Evolutionary conservation across 2,329 filamentous ascomycete genomes (phyloP).

Genomic region (Arthrobotrys megalospora): DNA sequence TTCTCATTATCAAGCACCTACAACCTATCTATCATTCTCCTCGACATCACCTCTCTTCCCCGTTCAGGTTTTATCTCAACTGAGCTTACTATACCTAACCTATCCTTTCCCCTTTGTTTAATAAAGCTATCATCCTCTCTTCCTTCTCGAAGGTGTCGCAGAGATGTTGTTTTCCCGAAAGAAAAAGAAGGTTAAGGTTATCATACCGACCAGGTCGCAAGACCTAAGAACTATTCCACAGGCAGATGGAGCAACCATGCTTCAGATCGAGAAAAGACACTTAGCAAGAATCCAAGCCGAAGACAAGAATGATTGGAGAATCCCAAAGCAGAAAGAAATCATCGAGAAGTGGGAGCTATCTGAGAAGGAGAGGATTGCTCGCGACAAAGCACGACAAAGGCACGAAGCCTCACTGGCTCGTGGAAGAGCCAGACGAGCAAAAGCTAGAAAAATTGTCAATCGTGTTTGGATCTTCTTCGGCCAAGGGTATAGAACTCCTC

Average conservation of each 20-base stretch:
- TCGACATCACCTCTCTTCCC: no score
- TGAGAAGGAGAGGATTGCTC: neutral
- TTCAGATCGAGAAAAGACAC: constrained; percentile 7
- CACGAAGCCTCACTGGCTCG: neutral
- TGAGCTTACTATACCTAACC: no score
- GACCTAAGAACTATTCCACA: constrained; percentile 1
- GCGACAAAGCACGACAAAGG: neutral
- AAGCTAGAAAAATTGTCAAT: neutral
- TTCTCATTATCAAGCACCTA: no score
- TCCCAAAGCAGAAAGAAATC: neutral
- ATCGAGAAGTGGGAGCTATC: neutral
- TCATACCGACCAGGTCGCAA: neutral
- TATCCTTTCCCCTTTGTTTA: no score
- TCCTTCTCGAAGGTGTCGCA: neutral
- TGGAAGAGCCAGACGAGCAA: neutral
- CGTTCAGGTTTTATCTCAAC: no score
- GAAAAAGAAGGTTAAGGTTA: neutral
- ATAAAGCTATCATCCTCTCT: neutral
- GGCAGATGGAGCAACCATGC: neutral
- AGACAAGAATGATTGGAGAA: neutral
- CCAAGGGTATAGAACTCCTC: neutral
- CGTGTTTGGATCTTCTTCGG: neutral
- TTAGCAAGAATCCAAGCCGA: neutral
- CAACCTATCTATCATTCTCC: no score
- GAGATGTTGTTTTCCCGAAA: no score